Percentiles rank a stretch among this genome's conserved stretches.
phyloP scores from a whole-genome alignment of 345 rosid genomes.

The Brassica rapa region DNA sequence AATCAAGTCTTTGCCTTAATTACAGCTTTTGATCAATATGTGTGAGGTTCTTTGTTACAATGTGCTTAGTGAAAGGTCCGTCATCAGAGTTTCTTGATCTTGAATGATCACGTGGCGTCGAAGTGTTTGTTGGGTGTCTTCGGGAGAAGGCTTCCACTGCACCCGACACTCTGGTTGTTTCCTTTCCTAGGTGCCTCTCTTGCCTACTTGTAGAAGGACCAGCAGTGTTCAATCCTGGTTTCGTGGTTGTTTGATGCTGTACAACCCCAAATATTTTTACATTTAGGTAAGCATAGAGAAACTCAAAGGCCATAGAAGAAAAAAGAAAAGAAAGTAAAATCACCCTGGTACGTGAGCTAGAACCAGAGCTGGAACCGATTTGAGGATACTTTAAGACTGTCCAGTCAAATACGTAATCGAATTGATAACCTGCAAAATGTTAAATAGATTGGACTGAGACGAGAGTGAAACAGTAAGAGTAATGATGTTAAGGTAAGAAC shows the following conservation, averaged over 20 bases:
- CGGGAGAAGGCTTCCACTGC: constrained; percentile 75
- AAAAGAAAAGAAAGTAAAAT: constrained; percentile 13
- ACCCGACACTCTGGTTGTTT: constrained; percentile 59
- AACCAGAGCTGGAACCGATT: constrained; percentile 62
- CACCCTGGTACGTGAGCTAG: constrained; percentile 37
- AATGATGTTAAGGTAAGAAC: constrained; percentile 17
- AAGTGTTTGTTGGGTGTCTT: constrained; percentile 51
- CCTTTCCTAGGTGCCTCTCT: constrained; percentile 61
- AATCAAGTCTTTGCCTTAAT: neutral
- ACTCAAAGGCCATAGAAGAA: constrained; percentile 23
- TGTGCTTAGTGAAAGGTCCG: constrained; percentile 55
- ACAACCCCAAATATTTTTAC: constrained; percentile 22
- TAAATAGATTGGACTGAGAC: too few species aligned
- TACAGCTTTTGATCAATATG: neutral
- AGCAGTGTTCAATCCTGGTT: constrained; percentile 46
- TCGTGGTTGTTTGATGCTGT: constrained; percentile 50
- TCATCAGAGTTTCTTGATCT: constrained; percentile 61
- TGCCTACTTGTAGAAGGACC: constrained; percentile 56
- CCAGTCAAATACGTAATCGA: constrained; percentile 86
- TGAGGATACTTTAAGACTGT: constrained; percentile 79
- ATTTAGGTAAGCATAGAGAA: constrained; percentile 1
- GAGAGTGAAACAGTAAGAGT: neutral
- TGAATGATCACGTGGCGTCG: constrained; percentile 51
- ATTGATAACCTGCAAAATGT: constrained; percentile 60
- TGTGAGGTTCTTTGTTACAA: constrained; percentile 39